A percentile compares a stretch with the other conserved stretches of the same genome.
Conservation (phyloP, 306 rosid genomes). For the Vigna mungo region DNA sequence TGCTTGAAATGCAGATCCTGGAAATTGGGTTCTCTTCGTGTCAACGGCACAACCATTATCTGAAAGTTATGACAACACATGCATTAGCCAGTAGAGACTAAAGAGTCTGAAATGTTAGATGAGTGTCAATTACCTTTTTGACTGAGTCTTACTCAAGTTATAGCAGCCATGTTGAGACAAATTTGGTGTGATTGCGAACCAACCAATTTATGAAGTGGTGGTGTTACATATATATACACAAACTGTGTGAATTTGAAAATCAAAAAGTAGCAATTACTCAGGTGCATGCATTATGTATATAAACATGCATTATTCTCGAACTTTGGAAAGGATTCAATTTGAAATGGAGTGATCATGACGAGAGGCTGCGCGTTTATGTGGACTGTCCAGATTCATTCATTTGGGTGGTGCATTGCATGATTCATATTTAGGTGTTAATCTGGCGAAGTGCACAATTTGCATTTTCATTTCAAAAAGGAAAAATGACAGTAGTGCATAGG, state of each 20-base stretch:
- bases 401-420: conserved; percentile 20
- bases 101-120: neutral
- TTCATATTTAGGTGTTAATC: neutral
- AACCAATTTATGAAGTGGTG: neutral
- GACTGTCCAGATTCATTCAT: conserved; percentile 38
- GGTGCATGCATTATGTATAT: conserved; percentile 7
- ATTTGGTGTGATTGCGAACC: neutral
- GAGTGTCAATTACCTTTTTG: neutral
- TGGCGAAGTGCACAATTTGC: neutral
- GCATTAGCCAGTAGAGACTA: neutral
- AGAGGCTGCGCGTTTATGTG: conserved; percentile 11
- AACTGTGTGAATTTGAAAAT: neutral
- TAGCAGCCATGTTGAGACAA: neutral
- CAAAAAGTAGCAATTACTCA: neutral
- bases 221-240: neutral
- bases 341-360: neutral
- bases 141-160: neutral
- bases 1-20: neutral
- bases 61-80: neutral
- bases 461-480: neutral
- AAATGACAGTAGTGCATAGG: neutral
- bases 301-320: neutral
- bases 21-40: neutral
- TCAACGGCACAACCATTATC: neutral
- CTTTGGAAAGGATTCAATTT: conserved; percentile 6